These are phyloP conservation scores for Knufia petricola DNA, from an alignment of 2,329 filamentous ascomycete genomes.

Conservation along the genomic window DNA sequence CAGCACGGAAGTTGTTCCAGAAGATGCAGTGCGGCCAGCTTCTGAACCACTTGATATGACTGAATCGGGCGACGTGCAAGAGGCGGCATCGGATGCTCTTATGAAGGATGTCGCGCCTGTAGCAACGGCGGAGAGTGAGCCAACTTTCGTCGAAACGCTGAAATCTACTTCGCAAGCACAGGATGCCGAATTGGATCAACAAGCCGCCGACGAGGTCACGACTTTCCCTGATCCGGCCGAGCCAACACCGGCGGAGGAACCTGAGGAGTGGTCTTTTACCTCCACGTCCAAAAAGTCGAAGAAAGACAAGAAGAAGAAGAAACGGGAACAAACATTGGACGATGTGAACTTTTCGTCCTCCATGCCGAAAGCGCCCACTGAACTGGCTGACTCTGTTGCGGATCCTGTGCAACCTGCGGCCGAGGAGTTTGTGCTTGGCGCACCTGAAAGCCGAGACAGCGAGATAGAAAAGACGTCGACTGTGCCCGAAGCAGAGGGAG, in stretches of 20 bases:
- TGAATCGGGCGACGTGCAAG: background rate
- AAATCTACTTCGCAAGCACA: too few species aligned
- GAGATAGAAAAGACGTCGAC: background rate
- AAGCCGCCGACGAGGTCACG: background rate
- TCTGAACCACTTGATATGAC: background rate
- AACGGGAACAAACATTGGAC: background rate
- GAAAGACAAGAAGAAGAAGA: slow-evolving; percentile 8
- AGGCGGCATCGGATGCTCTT: background rate
- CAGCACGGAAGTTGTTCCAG: background rate
- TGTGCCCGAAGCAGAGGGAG: background rate
- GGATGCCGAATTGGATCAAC: too few species aligned
- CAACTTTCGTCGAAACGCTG: too few species aligned
- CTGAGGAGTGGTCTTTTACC: background rate
- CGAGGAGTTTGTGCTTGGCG: background rate
- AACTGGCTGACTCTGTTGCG: background rate
- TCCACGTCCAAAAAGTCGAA: slow-evolving; percentile 3
- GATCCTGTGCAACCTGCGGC: background rate
- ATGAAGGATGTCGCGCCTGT: too few species aligned
- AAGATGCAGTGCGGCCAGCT: too few species aligned
- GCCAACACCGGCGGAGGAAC: background rate
- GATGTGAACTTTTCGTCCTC: background rate
- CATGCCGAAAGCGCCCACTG: slow-evolving; percentile 3
- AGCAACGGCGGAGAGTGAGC: too few species aligned
- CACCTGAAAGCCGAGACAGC: background rate
- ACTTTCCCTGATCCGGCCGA: background rate